Evolutionary conservation across 1,284 basidiomycete species (phyloP).

Genomic region (Pascua guehoae): DNA sequence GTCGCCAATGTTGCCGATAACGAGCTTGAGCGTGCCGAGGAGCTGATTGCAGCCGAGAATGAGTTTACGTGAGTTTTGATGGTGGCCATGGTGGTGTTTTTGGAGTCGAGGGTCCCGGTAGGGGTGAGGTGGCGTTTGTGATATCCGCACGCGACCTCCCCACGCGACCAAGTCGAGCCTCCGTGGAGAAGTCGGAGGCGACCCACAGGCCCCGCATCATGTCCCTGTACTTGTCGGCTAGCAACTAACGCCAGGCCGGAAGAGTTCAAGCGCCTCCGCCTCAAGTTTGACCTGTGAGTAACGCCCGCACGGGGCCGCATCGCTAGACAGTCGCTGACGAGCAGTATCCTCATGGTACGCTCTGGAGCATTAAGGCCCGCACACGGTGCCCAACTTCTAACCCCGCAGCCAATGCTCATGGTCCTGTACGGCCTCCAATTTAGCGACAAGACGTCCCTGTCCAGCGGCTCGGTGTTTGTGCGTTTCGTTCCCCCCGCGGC

Average conservation of each 20-base stretch:
- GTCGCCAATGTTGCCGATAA: not conserved
- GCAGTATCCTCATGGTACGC: constrained; percentile 2
- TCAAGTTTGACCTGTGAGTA: constrained; percentile 13
- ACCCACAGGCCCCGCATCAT: no score
- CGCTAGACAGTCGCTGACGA: no score
- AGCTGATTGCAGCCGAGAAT: constrained; percentile 1
- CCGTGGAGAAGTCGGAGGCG: not conserved
- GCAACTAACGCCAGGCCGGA: not conserved
- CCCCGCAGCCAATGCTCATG: not conserved
- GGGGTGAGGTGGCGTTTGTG: not conserved
- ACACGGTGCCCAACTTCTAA: constrained; percentile 4
- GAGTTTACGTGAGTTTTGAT: constrained; percentile 3
- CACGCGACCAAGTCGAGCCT: not conserved
- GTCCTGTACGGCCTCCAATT: constrained; percentile 12
- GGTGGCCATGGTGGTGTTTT: not conserved
- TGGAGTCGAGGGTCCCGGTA: not conserved
- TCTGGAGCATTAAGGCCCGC: constrained; percentile 14
- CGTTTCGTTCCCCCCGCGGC: not conserved
- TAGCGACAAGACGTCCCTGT: constrained; percentile 19
- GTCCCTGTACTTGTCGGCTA: no score
- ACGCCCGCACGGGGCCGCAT: constrained; percentile 3
- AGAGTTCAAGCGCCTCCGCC: constrained; percentile 10
- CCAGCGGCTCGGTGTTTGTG: constrained; percentile 21
- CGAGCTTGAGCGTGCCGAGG: constrained; percentile 5
- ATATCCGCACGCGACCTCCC: not conserved